phyloP scores from a whole-genome alignment of 345 rosid genomes.

The Aethionema arabicum region DNA sequence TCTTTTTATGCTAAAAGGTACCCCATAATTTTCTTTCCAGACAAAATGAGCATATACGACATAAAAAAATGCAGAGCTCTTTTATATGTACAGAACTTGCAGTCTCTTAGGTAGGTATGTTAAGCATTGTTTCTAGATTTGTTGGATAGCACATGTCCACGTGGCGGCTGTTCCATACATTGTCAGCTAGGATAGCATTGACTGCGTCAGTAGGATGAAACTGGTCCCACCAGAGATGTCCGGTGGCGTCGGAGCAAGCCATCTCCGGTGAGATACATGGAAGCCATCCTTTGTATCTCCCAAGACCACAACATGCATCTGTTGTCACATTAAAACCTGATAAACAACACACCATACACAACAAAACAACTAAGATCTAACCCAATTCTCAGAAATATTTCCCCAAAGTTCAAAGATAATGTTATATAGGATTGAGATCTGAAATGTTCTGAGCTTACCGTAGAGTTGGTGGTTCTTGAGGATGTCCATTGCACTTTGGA shows the following conservation, averaged over 20 bases:
- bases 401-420: background rate
- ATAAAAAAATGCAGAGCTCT: conserved; percentile 6
- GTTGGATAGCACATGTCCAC: conserved; percentile 79
- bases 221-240: conserved; percentile 89
- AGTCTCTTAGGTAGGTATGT: conserved; percentile 1
- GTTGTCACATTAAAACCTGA: conserved; percentile 71
- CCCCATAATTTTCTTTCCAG: conserved; percentile 2
- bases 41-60: background rate
- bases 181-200: conserved; percentile 81
- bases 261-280: conserved; percentile 74
- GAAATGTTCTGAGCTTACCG: conserved; percentile 41
- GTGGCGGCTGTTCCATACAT: conserved; percentile 80
- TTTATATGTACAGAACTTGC: conserved; percentile 11
- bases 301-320: conserved; percentile 86
- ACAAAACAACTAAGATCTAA: background rate
- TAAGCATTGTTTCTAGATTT: conserved; percentile 58
- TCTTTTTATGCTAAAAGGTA: background rate
- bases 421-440: too few relatives aligned
- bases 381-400: background rate
- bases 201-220: conserved; percentile 87
- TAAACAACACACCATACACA: conserved; percentile 17
- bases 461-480: conserved; percentile 58
- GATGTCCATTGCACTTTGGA: conserved; percentile 82
- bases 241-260: conserved; percentile 70
- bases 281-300: conserved; percentile 82